These are phyloP conservation scores for Tolypocladium ovalisporum DNA, from an alignment of 2,329 filamentous ascomycete species.

Conservation along the genomic window DNA sequence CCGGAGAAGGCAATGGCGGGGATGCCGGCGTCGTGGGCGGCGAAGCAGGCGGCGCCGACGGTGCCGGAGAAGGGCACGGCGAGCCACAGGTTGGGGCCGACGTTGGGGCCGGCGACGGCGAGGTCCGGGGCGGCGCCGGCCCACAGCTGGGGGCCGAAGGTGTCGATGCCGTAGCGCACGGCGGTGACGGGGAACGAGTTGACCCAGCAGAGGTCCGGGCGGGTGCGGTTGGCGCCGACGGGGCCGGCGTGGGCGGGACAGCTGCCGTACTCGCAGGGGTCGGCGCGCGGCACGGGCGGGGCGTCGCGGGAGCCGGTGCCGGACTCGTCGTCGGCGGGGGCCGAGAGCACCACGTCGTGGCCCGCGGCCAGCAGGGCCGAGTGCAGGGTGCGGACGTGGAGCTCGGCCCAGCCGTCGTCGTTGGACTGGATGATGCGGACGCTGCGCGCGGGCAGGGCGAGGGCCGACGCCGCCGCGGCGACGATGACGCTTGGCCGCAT, in stretches of 20 bases:
- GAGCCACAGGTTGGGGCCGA: slow-evolving; percentile 45
- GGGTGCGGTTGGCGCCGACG: slow-evolving; percentile 43
- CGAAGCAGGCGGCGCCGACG: slow-evolving; percentile 52
- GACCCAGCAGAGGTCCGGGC: slow-evolving; percentile 56
- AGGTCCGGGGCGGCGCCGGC: slow-evolving; percentile 20
- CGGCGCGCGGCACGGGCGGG: slow-evolving; percentile 33
- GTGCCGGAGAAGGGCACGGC: slow-evolving; percentile 52
- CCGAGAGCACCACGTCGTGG: slow-evolving; percentile 53
- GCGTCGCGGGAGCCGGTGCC: slow-evolving; percentile 41
- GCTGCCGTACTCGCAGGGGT: slow-evolving; percentile 49
- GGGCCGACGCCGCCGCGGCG: background rate
- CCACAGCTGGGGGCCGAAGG: slow-evolving; percentile 43
- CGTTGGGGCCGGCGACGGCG: slow-evolving; percentile 35
- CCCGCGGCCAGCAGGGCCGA: slow-evolving; percentile 41
- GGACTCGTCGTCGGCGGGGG: slow-evolving; percentile 55
- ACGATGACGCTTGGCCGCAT: background rate
- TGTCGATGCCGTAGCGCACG: slow-evolving; percentile 51
- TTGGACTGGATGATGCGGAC: slow-evolving; percentile 54
- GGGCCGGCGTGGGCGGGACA: slow-evolving; percentile 47
- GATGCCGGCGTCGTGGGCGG: slow-evolving; percentile 40
- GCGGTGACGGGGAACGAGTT: slow-evolving; percentile 59
- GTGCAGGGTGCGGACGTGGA: slow-evolving; percentile 51
- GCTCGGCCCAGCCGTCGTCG: slow-evolving; percentile 66
- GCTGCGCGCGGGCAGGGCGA: slow-evolving; percentile 1
- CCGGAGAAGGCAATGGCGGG: slow-evolving; percentile 62